phyloP scores from a whole-genome alignment of 495 filamentous ascomycete genomes.

The Penicillium diatomitis region DNA sequence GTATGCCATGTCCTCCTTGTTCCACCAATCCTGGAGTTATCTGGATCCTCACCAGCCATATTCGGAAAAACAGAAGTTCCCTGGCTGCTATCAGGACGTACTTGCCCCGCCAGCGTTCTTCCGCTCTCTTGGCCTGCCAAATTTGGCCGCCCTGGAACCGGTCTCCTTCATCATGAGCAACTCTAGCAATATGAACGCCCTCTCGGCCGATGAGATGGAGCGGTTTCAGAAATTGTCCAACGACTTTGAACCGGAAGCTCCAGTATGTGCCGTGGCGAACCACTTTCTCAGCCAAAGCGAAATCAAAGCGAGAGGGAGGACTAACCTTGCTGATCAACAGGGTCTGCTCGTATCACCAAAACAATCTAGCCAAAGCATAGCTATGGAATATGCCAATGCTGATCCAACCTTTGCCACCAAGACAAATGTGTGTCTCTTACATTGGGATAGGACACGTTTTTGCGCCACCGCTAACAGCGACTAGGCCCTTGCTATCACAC shows the following conservation, averaged over 20 bases:
- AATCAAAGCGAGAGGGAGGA: background rate
- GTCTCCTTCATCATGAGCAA: conserved; percentile 8
- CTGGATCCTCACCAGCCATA: conserved; percentile 29
- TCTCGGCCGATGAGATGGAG: conserved; percentile 44
- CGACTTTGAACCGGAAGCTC: conserved; percentile 57
- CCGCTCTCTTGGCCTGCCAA: conserved; percentile 16
- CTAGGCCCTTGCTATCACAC: conserved; percentile 73
- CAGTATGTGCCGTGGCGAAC: conserved; percentile 35
- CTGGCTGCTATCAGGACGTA: conserved; percentile 15
- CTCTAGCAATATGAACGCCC: conserved; percentile 33
- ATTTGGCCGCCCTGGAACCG: conserved; percentile 12
- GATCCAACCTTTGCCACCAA: conserved; percentile 79
- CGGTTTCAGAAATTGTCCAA: conserved; percentile 45
- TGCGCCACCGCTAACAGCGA: background rate
- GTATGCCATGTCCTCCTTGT: conserved; percentile 36
- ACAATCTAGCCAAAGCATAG: conserved; percentile 66
- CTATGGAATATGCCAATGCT: conserved; percentile 82
- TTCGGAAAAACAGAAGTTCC: conserved; percentile 23
- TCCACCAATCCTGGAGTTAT: conserved; percentile 30
- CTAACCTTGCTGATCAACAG: conserved; percentile 29
- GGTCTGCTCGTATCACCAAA: conserved; percentile 75
- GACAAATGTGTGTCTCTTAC: conserved; percentile 56
- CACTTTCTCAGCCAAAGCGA: background rate
- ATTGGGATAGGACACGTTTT: no score
- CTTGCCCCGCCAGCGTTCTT: conserved; percentile 14